Base-by-base conservation (phyloP, 768 basidiomycete species). In the Naganishia vaughanmartiniae region DNA sequence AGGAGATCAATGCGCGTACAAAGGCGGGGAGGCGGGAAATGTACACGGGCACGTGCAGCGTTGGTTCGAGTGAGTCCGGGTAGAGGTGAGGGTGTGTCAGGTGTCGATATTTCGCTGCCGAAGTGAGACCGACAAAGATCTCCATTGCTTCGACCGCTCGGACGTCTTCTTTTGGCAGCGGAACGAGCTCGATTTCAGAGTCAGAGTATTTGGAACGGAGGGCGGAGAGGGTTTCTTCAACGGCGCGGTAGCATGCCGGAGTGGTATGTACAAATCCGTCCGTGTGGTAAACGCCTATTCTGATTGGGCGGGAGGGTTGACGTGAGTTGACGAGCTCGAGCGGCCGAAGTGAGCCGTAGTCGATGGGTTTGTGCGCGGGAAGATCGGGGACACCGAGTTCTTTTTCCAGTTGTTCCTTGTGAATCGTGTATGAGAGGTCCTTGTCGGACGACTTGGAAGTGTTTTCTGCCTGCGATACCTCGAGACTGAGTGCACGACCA, bases 401-500 rank as follows among this genome's bases (percentile, higher is more conserved):
- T 4, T 30, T 24, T 34, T 63, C 60, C 24, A 63, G 28, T 15
- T n/a, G 36, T 45, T 63, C 60, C 30, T 63, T 63, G 11, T 42
- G 39, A 42, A 63, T 3, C 24, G 60, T 63, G 28, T 63, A 63
- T n/a, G 21, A 39, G 2, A 63, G n/a, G 24, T 51, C 48, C 48
- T 21, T 51, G 24, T 51, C 48, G 1, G 48, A 21, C 3, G 48
- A 4, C 7, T n/a, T 26, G 4, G 12, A 4, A n/a, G 4, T 24
- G 11, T 4, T 14, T 24, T 63, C 60, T 4, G 2, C 31, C 24
- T 39, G 9, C 24, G n/a, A 28, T 30, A 2, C 60, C 42, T 63
- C 39, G 39, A 63, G 39, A 26, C 60, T 63, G 12, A 63, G 42
- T 79, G 86, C 86, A 54, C 81, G 81, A 26, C 89, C 83, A 10